Evolutionary conservation across 2,329 filamentous ascomycete species (phyloP).

Genomic region (Fusarium armeniacum): DNA sequence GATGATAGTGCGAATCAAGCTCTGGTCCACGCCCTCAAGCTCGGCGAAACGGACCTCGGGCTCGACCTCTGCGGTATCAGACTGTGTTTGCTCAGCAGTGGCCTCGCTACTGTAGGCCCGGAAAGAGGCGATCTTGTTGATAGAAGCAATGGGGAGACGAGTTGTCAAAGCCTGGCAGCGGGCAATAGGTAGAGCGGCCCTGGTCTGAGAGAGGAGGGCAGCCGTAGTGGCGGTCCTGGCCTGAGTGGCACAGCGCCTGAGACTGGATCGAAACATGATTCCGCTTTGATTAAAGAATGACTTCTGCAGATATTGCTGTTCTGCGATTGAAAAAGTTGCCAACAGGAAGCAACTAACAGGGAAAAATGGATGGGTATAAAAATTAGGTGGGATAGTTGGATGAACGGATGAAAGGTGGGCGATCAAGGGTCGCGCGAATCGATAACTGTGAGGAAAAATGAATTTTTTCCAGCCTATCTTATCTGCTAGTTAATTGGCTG

Average conservation of each 20-base stretch:
- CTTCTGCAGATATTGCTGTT: conserved; percentile 21
- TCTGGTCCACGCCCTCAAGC: conserved; percentile 70
- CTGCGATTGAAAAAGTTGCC: conserved; percentile 22
- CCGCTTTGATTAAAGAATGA: conserved; percentile 7
- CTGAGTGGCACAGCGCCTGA: conserved; percentile 58
- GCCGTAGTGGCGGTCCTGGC: conserved; percentile 52
- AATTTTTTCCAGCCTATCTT: conserved; percentile 37
- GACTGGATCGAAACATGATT: conserved; percentile 56
- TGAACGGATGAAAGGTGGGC: conserved; percentile 27
- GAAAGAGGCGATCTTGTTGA: conserved; percentile 46
- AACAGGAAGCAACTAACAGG: conserved; percentile 13
- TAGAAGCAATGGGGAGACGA: conserved; percentile 32
- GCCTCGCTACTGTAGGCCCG: conserved; percentile 60
- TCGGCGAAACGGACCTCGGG: conserved; percentile 61
- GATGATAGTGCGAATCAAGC: conserved; percentile 77
- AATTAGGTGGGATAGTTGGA: conserved; percentile 26
- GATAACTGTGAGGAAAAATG: conserved; percentile 19
- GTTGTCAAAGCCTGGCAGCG: conserved; percentile 43
- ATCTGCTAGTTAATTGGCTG: conserved; percentile 19
- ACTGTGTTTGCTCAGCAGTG: conserved; percentile 44
- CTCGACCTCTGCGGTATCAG: conserved; percentile 35
- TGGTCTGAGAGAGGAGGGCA: conserved; percentile 51
- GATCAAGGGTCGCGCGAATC: conserved; percentile 35
- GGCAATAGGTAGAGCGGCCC: conserved; percentile 46
- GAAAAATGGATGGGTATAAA: conserved; percentile 21